Evolutionary conservation across 176 grass and related monocot species (phyloP).

Genomic region (Chloris gayana): DNA sequence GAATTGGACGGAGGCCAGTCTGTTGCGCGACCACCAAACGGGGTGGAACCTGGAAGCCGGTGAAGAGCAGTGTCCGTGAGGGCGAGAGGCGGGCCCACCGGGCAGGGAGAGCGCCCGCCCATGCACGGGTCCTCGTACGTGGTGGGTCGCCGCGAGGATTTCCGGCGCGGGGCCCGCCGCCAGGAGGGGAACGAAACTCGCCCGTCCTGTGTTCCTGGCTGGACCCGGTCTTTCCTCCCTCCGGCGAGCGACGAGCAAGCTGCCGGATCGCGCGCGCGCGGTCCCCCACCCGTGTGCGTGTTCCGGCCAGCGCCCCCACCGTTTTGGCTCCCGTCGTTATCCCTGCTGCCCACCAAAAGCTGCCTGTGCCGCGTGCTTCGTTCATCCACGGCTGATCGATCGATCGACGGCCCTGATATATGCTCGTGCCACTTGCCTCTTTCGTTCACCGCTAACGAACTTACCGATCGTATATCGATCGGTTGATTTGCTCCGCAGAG

Average conservation of each 20-base stretch:
- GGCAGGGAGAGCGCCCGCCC: conserved; percentile 31
- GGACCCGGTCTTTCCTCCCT: conserved; percentile 20
- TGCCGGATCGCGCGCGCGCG: background rate
- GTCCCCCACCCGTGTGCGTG: background rate
- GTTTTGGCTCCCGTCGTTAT: background rate
- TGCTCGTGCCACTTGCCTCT: no score
- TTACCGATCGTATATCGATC: background rate
- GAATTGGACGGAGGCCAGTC: conserved; percentile 6
- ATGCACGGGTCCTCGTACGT: conserved; percentile 48
- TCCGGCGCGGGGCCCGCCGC: background rate
- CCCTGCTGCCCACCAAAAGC: background rate
- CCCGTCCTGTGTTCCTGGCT: background rate
- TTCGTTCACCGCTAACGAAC: background rate
- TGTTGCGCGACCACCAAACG: conserved; percentile 37
- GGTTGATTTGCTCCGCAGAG: background rate
- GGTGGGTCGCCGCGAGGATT: conserved; percentile 11
- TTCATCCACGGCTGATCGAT: background rate
- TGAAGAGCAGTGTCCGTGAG: conserved; percentile 31
- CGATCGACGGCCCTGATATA: no score
- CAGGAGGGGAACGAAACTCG: background rate
- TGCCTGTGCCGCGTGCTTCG: background rate
- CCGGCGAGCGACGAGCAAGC: background rate
- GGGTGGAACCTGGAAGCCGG: background rate
- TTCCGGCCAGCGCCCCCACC: background rate
- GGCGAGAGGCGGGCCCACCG: conserved; percentile 31